Evolutionary conservation across 1,284 basidiomycete species (phyloP).

Genomic region (Retiboletus flavoniger): DNA sequence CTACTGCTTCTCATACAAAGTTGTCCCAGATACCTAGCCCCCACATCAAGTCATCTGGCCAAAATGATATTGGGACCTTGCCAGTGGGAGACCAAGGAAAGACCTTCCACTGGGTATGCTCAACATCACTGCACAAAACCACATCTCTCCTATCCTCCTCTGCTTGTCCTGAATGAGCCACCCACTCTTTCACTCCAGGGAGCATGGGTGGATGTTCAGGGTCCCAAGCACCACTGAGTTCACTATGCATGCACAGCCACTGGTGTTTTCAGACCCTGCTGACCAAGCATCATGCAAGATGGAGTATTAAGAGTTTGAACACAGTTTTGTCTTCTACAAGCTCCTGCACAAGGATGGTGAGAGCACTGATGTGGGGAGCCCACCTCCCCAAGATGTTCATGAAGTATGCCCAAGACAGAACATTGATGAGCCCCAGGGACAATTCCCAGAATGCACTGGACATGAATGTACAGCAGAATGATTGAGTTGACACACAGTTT

Average conservation of each 20-base stretch:
- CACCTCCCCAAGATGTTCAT: constrained; percentile 89
- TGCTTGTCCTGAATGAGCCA: constrained; percentile 85
- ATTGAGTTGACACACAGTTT: constrained; percentile 49
- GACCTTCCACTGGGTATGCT: constrained; percentile 63
- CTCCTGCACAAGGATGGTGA: constrained; percentile 97
- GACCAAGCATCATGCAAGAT: constrained; percentile 63
- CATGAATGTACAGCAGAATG: constrained; percentile 87
- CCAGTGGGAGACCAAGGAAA: constrained; percentile 58
- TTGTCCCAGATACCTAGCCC: neutral
- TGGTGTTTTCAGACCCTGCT: constrained; percentile 60
- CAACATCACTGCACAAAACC: constrained; percentile 85
- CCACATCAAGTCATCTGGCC: constrained; percentile 58
- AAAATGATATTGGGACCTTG: constrained; percentile 96
- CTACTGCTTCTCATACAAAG: neutral
- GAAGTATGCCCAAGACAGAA: constrained; percentile 83
- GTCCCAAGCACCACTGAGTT: constrained; percentile 48
- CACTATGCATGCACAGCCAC: constrained; percentile 34
- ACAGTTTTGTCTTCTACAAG: constrained; percentile 76
- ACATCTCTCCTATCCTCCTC: constrained; percentile 83
- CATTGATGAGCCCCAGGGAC: constrained; percentile 73
- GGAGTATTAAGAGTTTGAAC: constrained; percentile 31
- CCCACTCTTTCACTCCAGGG: constrained; percentile 83
- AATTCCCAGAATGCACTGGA: constrained; percentile 85
- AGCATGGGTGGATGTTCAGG: constrained; percentile 92
- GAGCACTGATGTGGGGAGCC: constrained; percentile 89